These are phyloP conservation scores for Pythium sp. DNA, from an alignment of 352 stramenopile species.

Conservation along the genomic window DNA sequence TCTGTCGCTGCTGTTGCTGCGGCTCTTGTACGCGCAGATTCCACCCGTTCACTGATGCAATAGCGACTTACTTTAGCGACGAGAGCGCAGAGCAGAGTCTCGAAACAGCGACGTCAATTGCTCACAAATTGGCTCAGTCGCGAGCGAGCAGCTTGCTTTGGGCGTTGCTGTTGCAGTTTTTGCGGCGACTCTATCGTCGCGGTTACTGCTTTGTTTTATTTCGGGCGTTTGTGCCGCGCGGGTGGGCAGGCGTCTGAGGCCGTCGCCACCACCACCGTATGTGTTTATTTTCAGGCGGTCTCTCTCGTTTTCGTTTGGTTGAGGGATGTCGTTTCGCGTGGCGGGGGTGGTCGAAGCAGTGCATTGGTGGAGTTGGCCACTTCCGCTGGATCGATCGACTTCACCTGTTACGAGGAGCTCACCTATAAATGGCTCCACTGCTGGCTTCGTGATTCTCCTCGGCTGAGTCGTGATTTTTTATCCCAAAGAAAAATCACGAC, in stretches of 20 bases:
- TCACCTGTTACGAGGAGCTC: too few relatives aligned
- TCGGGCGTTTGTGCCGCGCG: neutral
- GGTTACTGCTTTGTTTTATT: neutral
- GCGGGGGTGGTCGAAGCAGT: too few relatives aligned
- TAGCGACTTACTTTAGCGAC: neutral
- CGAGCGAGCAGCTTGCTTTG: neutral
- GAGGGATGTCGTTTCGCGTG: neutral
- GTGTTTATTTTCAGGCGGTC: too few relatives aligned
- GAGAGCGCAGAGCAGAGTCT: neutral
- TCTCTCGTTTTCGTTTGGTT: neutral
- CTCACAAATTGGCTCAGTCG: neutral
- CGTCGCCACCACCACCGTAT: too few relatives aligned
- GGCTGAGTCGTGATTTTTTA: too few relatives aligned
- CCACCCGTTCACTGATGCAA: neutral
- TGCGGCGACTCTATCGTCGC: neutral
- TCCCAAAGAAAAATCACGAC: too few relatives aligned
- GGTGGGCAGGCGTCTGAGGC: too few relatives aligned
- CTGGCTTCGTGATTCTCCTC: too few relatives aligned
- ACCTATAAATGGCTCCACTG: neutral
- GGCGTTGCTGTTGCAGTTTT: neutral
- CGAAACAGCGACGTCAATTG: neutral
- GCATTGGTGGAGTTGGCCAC: too few relatives aligned
- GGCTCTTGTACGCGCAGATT: neutral
- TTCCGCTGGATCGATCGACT: too few relatives aligned
- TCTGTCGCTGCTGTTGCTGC: neutral